Evolutionary conservation across 345 rosid species (phyloP).

Genomic region (Syzygium oleosum): DNA sequence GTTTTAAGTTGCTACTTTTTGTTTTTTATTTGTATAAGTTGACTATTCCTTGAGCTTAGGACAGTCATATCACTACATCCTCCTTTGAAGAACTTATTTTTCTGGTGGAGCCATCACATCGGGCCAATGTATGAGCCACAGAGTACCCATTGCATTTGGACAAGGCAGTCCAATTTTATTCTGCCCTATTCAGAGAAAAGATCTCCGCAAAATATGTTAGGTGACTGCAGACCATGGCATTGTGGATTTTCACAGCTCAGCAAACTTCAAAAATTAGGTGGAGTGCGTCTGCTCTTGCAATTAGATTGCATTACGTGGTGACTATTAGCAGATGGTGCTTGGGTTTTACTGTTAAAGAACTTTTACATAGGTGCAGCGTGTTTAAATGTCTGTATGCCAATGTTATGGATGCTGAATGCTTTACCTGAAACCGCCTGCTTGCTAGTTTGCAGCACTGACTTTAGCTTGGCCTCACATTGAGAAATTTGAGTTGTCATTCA

Average conservation of each 20-base stretch:
- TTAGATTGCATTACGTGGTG: background rate
- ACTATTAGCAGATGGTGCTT: background rate
- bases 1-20: background rate
- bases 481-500: conserved; percentile 10
- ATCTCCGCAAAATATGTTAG: background rate
- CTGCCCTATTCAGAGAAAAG: background rate
- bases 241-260: background rate
- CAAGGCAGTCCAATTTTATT: background rate
- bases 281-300: background rate
- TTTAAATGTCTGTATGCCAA: background rate
- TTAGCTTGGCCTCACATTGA: background rate
- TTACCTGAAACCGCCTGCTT: background rate
- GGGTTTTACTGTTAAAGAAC: background rate
- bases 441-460: background rate
- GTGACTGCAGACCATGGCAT: background rate
- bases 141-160: background rate
- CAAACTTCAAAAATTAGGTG: background rate
- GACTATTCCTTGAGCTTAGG: background rate
- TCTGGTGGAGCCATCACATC: background rate
- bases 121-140: background rate
- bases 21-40: background rate
- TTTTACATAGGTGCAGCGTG: background rate
- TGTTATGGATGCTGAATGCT: background rate
- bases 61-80: background rate
- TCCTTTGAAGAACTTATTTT: background rate